phyloP scores from a whole-genome alignment of 2,329 filamentous ascomycete species.

The Fusarium chaquense region DNA sequence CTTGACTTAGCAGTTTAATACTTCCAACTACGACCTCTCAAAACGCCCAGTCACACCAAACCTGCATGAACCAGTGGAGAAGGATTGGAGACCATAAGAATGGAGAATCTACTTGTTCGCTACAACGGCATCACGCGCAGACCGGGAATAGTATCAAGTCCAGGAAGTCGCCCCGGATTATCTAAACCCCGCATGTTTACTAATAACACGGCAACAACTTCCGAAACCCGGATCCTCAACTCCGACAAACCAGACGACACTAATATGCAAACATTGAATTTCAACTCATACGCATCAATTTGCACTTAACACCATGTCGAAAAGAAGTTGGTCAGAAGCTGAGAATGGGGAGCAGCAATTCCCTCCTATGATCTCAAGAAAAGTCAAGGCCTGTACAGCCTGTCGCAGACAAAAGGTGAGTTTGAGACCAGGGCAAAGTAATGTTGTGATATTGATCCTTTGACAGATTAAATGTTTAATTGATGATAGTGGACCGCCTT shows the following conservation, averaged over 20 bases:
- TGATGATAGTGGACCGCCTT: constrained; percentile 55
- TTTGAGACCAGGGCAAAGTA: accelerated
- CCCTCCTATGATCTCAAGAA: constrained; percentile 53
- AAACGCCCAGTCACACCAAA: neutral
- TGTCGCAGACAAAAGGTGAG: constrained; percentile 57
- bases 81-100: neutral
- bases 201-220: constrained; percentile 6
- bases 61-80: neutral
- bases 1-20: neutral
- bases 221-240: neutral
- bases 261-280: constrained; percentile 18
- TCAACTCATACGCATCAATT: neutral
- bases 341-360: constrained; percentile 26
- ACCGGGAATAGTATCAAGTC: neutral
- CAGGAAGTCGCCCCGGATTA: constrained; percentile 29
- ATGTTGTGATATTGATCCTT: neutral
- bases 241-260: constrained; percentile 31
- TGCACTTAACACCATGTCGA: constrained; percentile 13
- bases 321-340: constrained; percentile 33
- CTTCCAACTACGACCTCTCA: neutral
- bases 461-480: constrained; percentile 57
- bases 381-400: constrained; percentile 57
- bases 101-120: neutral
- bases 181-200: constrained; percentile 29
- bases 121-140: neutral